Conservation (phyloP, 345 rosid genomes). For the Heritiera fomes region DNA sequence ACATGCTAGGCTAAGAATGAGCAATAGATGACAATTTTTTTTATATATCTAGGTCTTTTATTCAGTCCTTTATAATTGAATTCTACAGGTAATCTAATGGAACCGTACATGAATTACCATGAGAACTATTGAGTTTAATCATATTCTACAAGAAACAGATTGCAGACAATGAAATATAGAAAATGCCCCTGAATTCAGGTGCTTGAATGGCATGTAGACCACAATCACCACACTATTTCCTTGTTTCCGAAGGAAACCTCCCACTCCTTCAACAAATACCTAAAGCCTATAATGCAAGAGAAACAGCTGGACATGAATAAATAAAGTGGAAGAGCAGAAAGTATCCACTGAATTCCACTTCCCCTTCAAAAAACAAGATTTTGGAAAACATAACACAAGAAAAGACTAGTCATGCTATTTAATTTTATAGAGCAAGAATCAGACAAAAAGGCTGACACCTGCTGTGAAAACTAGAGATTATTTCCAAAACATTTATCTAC, state of each 20-base stretch:
- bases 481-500: not conserved
- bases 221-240: not conserved
- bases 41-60: not conserved
- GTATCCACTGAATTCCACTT: not conserved
- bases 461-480: not conserved
- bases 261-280: not conserved
- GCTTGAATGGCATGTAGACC: constrained; percentile 5
- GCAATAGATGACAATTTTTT: not conserved
- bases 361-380: not conserved
- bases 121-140: not conserved
- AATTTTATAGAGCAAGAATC: not conserved
- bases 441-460: not conserved
- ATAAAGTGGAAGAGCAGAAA: not conserved
- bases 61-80: not conserved
- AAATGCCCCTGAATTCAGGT: not conserved
- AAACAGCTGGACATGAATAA: not conserved
- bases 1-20: not conserved
- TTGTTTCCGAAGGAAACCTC: not conserved
- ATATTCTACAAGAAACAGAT: not conserved
- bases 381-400: constrained; percentile 9
- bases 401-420: constrained; percentile 1
- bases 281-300: not conserved
- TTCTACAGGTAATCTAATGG: not conserved
- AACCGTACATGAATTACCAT: not conserved
- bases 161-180: constrained; percentile 13